A percentile compares a stretch with the other conserved stretches of the same genome.
Conservation (phyloP, 2,329 filamentous ascomycete species). For the Arthrinium phaeospermum region DNA sequence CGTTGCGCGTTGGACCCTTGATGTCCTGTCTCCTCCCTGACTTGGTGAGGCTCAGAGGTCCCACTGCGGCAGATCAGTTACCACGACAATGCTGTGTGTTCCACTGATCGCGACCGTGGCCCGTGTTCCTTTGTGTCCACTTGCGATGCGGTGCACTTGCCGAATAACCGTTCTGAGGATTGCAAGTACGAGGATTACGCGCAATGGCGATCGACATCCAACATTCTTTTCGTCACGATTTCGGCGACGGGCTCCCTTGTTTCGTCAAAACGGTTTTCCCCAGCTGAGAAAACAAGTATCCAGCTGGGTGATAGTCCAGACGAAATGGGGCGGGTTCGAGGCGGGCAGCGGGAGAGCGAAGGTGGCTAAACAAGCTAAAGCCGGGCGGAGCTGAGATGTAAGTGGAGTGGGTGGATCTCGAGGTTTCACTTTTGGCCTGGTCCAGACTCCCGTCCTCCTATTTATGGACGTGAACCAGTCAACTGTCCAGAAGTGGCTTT, state of each 20-base stretch:
- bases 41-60: not conserved
- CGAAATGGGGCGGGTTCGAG: not conserved
- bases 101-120: conserved; percentile 4
- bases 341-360: not conserved
- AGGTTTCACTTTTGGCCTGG: not conserved
- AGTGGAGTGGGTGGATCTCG: not conserved
- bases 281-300: not conserved
- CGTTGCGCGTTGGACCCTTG: not conserved
- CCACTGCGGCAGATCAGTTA: not conserved
- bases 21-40: not conserved
- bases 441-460: not conserved
- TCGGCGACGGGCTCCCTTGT: not conserved
- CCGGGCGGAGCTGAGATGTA: conserved; percentile 10
- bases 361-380: not conserved
- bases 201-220: not conserved
- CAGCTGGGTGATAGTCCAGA: not conserved
- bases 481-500: no score
- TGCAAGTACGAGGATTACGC: no score
- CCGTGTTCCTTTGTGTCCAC: not conserved
- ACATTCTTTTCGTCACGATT: not conserved
- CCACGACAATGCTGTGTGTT: not conserved
- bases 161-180: not conserved
- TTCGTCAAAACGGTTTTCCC: not conserved
- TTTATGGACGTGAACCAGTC: not conserved
- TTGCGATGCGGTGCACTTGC: not conserved